Percentiles rank a stretch among this genome's conserved stretches.
Conservation (phyloP, 768 basidiomycete genomes). For the Leccinum obscurum region DNA sequence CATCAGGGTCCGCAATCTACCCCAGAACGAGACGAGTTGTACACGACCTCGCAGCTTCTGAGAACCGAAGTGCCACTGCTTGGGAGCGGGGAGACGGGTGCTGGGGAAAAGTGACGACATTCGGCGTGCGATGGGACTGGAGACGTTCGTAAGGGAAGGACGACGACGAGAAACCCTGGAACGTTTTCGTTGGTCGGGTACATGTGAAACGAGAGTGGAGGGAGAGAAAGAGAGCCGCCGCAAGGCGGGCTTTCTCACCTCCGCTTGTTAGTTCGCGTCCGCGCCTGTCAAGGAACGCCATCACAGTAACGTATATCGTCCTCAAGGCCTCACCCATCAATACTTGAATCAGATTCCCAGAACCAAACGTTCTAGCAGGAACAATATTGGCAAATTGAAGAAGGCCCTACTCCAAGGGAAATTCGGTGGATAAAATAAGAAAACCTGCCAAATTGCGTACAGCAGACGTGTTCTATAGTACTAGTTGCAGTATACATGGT, state of each 20-base stretch:
- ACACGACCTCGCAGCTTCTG: not conserved
- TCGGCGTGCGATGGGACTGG: not conserved
- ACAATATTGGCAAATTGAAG: not conserved
- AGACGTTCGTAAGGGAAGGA: not conserved
- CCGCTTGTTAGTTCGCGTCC: not conserved
- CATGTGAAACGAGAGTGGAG: not conserved
- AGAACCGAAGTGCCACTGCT: not conserved
- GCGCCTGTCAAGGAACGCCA: not conserved
- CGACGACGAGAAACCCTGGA: not conserved
- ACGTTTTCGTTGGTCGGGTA: not conserved
- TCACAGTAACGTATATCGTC: not conserved
- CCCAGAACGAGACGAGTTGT: not conserved
- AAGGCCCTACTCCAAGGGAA: not conserved
- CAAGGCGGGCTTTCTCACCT: not conserved
- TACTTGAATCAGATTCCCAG: not conserved
- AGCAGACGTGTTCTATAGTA: not conserved
- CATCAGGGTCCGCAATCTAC: constrained; percentile 20
- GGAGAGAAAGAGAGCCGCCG: not conserved
- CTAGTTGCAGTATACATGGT: not conserved
- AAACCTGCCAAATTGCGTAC: not conserved
- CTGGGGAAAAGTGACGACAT: not conserved
- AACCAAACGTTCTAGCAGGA: not conserved
- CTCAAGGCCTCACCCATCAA: not conserved
- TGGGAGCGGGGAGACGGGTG: not conserved
- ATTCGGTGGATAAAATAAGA: not conserved